Conservation (phyloP, 1,139 yeast species). For the Saccharomyces hybrid region DNA sequence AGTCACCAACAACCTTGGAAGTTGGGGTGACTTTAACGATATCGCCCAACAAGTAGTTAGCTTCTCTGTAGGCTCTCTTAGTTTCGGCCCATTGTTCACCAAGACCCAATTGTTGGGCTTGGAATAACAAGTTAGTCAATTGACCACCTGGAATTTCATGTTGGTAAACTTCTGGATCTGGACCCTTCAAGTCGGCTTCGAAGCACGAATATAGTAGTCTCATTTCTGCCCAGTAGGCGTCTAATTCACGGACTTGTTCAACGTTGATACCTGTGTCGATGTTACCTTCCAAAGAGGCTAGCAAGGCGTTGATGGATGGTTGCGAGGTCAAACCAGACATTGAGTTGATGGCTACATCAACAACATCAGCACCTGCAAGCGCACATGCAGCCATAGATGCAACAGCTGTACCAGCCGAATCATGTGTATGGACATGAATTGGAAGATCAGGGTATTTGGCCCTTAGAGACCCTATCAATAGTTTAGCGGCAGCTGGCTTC, state of each 20-base stretch:
- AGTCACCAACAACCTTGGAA: constrained; percentile 94
- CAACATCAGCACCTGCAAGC: constrained; percentile 91
- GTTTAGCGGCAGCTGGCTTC: constrained; percentile 84
- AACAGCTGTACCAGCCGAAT: constrained; percentile 98
- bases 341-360: constrained; percentile 91
- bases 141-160: constrained; percentile 99
- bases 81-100: constrained; percentile 95
- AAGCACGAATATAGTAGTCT: constrained; percentile 89
- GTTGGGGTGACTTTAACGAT: constrained; percentile 97
- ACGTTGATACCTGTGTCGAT: constrained; percentile 64
- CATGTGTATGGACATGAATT: constrained; percentile 96
- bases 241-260: constrained; percentile 66
- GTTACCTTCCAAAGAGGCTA: constrained; percentile 85
- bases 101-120: constrained; percentile 94
- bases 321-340: constrained; percentile 98
- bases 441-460: constrained; percentile 83
- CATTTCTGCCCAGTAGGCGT: constrained; percentile 96
- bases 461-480: constrained; percentile 71
- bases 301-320: constrained; percentile 85
- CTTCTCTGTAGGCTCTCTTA: constrained; percentile 82
- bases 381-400: constrained; percentile 94
- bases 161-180: constrained; percentile 94
- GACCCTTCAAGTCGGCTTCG: constrained; percentile 96
- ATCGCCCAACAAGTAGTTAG: constrained; percentile 84
- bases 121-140: constrained; percentile 91